These are phyloP conservation scores for Fusarium globosum DNA, from an alignment of 2,329 filamentous ascomycete species.

Conservation along the genomic window DNA sequence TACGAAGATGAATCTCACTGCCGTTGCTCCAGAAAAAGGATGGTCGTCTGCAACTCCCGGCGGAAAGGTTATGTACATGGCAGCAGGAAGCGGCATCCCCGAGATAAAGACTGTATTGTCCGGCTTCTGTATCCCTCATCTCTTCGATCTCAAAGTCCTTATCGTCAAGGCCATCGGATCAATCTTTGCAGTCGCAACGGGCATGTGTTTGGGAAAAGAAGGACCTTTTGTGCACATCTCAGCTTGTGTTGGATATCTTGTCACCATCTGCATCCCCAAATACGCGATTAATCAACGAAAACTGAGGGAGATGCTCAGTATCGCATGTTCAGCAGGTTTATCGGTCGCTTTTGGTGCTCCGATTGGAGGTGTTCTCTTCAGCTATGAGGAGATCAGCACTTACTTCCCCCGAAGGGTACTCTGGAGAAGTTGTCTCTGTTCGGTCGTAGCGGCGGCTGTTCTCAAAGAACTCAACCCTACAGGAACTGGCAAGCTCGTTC, in stretches of 20 bases:
- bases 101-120: constrained; percentile 33
- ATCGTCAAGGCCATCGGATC: constrained; percentile 30
- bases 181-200: constrained; percentile 26
- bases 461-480: constrained; percentile 28
- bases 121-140: constrained; percentile 20
- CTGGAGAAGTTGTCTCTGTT: constrained; percentile 28
- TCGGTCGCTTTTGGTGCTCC: constrained; percentile 32
- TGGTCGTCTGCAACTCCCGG: rapidly evolving
- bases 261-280: constrained; percentile 14
- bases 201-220: constrained; percentile 34
- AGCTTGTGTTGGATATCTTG: constrained; percentile 26
- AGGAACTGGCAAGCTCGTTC: constrained; percentile 23
- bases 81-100: constrained; percentile 27
- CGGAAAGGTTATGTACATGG: constrained; percentile 32
- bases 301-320: constrained; percentile 30
- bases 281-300: constrained; percentile 18
- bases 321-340: constrained; percentile 20
- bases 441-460: constrained; percentile 19
- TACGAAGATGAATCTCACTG: constrained; percentile 15
- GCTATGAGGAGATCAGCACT: constrained; percentile 36
- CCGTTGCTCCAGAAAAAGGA: background rate
- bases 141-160: constrained; percentile 28
- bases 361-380: constrained; percentile 27
- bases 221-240: constrained; percentile 32
- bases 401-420: constrained; percentile 28